Base-by-base conservation (phyloP, 2,329 filamentous ascomycete species). In the Diplodia mutila region DNA sequence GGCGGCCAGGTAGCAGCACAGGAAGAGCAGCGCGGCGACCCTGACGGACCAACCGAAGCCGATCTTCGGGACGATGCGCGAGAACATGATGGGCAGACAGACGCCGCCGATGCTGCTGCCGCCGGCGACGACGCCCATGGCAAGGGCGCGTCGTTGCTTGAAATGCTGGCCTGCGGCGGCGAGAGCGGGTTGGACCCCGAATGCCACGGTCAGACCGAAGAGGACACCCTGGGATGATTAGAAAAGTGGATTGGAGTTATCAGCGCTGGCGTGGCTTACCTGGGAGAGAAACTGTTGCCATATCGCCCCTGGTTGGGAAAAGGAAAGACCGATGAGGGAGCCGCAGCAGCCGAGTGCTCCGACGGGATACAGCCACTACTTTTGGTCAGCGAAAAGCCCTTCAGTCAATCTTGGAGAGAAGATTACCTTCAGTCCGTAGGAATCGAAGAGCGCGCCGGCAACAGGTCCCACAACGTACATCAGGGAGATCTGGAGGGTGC, bases 141-240 rank as follows among this genome's bases (percentile, higher is more conserved):
- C 55, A 1, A 69, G 57, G 7, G 68, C 68, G 3, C 68, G 68
- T 14, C 59, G 68, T 21, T 61, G 65, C n/a, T 52, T 49, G 51
- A 69, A 69, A 29, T 69, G 68, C n/a, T 69, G 68, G 16, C 65
- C 68, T 7, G 57, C 65, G 12, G 67, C 59, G 9, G 63, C 65
- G 16, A 69, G 57, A 3, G 68, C 68, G 7, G 68, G 68, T 37
- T 69, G 68, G 14, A 59, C 52, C 18, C 61, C 61, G 21, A 69
- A 69, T 14, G 68, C 68, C 16, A 69, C 67, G 8, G 48, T 51
- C 23, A 67, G 16, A 23, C 68, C 68, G 27, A 69, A 54, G 2
- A 69, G 51, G 16, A 61, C 64, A 46, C 65, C 37, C 55, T 71
- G 61, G 55, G 14, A 5, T 9, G 18, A 27, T 61, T 23, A 61